Conservation (phyloP, 805 yeast species). For the Starmerella apis region DNA sequence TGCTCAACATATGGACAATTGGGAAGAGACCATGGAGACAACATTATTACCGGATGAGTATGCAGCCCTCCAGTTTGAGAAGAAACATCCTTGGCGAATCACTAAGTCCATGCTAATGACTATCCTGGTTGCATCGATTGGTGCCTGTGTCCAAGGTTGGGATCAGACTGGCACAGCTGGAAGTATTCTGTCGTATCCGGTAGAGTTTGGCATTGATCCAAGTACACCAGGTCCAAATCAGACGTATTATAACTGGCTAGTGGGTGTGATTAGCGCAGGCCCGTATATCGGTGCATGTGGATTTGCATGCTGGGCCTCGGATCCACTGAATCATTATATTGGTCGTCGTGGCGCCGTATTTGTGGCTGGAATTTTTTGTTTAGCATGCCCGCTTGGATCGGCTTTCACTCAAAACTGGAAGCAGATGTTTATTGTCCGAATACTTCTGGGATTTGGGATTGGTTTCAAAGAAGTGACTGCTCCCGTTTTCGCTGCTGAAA, state of each 20-base stretch:
- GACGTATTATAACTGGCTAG: conserved; percentile 32
- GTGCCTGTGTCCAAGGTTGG: conserved; percentile 65
- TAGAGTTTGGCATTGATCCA: conserved; percentile 34
- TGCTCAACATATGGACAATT: conserved; percentile 39
- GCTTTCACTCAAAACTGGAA: conserved; percentile 53
- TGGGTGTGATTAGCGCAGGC: conserved; percentile 56
- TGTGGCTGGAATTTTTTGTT: conserved; percentile 42
- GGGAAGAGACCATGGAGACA: conserved; percentile 13
- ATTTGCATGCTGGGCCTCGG: conserved; percentile 44
- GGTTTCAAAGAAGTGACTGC: conserved; percentile 60
- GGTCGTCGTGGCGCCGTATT: conserved; percentile 45
- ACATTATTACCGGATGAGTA: conserved; percentile 29
- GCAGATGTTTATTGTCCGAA: conserved; percentile 50
- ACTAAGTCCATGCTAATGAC: conserved; percentile 35
- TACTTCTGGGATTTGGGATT: conserved; percentile 54
- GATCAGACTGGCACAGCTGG: conserved; percentile 64
- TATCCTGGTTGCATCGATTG: conserved; percentile 52
- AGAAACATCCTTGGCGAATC: conserved; percentile 38
- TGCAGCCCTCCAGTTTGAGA: conserved; percentile 36
- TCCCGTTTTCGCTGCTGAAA: conserved; percentile 59
- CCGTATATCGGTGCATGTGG: conserved; percentile 46
- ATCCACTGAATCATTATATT: conserved; percentile 39
- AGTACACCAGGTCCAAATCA: conserved; percentile 23
- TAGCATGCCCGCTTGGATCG: conserved; percentile 48
- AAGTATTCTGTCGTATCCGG: conserved; percentile 47